These are phyloP conservation scores for Blastocystis sp. DNA, from an alignment of 352 stramenopile species.

Conservation along the genomic window DNA sequence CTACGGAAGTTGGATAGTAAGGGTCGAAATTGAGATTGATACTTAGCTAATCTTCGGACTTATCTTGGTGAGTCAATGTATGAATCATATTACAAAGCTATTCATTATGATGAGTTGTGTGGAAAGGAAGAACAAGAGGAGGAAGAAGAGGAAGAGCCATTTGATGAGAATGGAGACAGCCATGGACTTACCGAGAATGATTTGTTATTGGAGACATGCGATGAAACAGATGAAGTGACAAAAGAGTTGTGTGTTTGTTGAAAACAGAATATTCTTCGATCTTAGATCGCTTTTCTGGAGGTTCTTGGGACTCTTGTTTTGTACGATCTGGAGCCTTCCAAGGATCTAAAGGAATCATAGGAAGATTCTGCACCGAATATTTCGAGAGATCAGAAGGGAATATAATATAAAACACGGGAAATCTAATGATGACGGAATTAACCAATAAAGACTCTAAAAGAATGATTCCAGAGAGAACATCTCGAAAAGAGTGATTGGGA, in stretches of 20 bases:
- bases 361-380: not conserved
- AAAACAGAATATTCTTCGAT: not conserved
- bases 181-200: too few species aligned
- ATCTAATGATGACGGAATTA: not conserved
- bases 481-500: not conserved
- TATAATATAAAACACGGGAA: conserved; percentile 48
- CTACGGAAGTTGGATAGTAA: conserved; percentile 41
- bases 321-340: not conserved
- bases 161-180: not conserved
- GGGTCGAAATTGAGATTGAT: not conserved
- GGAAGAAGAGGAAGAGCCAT: not conserved
- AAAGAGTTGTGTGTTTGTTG: not conserved
- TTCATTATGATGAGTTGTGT: conserved; percentile 24
- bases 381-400: conserved; percentile 41
- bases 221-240: not conserved
- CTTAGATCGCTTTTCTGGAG: not conserved
- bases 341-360: not conserved
- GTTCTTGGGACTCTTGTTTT: not conserved
- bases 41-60: conserved; percentile 29
- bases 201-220: not conserved
- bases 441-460: not conserved
- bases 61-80: conserved; percentile 54
- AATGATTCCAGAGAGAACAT: not conserved
- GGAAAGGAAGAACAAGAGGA: not conserved
- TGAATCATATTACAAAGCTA: conserved; percentile 26